phyloP scores from a whole-genome alignment of 1,284 basidiomycete genomes.

The Takashimella tepidaria region DNA sequence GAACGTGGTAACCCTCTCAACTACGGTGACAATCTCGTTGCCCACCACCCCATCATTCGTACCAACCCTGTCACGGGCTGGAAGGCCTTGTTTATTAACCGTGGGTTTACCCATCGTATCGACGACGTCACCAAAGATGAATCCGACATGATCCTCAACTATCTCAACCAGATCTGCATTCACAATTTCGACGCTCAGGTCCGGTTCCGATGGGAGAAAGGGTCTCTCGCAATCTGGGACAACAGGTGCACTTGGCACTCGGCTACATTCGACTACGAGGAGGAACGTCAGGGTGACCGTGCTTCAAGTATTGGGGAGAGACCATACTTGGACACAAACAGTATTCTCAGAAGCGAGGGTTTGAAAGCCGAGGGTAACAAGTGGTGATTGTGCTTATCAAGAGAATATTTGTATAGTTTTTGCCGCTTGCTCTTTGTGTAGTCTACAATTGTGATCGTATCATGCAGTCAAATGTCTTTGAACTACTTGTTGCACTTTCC shows the following conservation, averaged over 20 bases:
- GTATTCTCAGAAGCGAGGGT: conserved; percentile 52
- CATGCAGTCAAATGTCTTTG: too few species aligned
- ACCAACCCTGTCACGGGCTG: conserved; percentile 58
- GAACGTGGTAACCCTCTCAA: conserved; percentile 58
- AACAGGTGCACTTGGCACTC: conserved; percentile 43
- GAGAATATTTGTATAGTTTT: too few species aligned
- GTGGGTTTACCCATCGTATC: conserved; percentile 59
- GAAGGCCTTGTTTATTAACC: conserved; percentile 62
- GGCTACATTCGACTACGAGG: conserved; percentile 53
- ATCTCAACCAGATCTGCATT: conserved; percentile 21
- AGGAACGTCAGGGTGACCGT: conserved; percentile 56
- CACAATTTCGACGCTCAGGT: conserved; percentile 60
- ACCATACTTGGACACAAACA: conserved; percentile 57
- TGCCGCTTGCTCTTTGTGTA: too few species aligned
- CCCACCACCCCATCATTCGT: conserved; percentile 53
- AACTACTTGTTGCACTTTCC: too few species aligned
- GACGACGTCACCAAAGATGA: conserved; percentile 59
- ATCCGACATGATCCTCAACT: conserved; percentile 48
- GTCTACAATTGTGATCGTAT: too few species aligned
- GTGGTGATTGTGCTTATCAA: conserved; percentile 18
- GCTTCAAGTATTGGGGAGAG: conserved; percentile 61
- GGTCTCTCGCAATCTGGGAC: conserved; percentile 50
- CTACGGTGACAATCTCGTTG: conserved; percentile 54
- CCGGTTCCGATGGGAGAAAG: conserved; percentile 48
- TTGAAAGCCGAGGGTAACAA: conserved; percentile 36